A percentile compares a stretch with the other conserved stretches of the same genome.
Conservation (phyloP, 495 filamentous ascomycete species). For the Cercophora newfieldiana region DNA sequence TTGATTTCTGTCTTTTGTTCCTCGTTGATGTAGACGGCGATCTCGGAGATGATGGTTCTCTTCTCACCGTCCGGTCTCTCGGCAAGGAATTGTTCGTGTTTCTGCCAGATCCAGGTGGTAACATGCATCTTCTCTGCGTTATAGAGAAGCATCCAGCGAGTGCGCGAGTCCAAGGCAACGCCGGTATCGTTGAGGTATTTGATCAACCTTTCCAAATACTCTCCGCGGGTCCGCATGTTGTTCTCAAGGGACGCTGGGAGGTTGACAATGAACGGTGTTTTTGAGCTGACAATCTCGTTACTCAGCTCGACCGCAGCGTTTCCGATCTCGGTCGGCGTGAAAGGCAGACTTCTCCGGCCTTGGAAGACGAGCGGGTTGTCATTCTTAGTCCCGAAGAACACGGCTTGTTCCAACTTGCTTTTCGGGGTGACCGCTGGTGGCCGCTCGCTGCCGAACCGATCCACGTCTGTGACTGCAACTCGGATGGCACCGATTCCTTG, state of each 20-base stretch:
- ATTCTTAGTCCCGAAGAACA: slow-evolving; percentile 81
- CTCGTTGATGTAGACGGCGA: slow-evolving; percentile 68
- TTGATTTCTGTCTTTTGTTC: slow-evolving; percentile 64
- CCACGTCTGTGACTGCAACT: slow-evolving; percentile 58
- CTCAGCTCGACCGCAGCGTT: slow-evolving; percentile 77
- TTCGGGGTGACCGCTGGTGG: slow-evolving; percentile 68
- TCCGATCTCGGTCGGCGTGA: slow-evolving; percentile 68
- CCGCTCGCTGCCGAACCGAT: slow-evolving; percentile 49
- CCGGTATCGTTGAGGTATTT: slow-evolving; percentile 59
- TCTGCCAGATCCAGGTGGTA: slow-evolving; percentile 77
- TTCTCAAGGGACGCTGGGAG: slow-evolving; percentile 74
- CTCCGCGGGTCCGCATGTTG: slow-evolving; percentile 69
- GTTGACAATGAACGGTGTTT: slow-evolving; percentile 67
- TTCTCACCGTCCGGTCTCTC: slow-evolving; percentile 45
- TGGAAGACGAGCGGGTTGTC: slow-evolving; percentile 81
- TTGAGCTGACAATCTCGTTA: slow-evolving; percentile 75
- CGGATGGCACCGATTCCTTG: slow-evolving; percentile 79
- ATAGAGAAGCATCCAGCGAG: slow-evolving; percentile 81
- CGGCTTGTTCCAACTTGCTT: slow-evolving; percentile 88
- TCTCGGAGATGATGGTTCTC: slow-evolving; percentile 62
- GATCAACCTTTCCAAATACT: slow-evolving; percentile 70
- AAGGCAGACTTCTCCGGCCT: slow-evolving; percentile 60
- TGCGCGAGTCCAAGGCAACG: slow-evolving; percentile 56
- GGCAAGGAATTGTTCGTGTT: slow-evolving; percentile 61
- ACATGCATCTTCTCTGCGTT: slow-evolving; percentile 87